Conservation (phyloP, 768 basidiomycete genomes). For the Boletellus ananiceps region DNA sequence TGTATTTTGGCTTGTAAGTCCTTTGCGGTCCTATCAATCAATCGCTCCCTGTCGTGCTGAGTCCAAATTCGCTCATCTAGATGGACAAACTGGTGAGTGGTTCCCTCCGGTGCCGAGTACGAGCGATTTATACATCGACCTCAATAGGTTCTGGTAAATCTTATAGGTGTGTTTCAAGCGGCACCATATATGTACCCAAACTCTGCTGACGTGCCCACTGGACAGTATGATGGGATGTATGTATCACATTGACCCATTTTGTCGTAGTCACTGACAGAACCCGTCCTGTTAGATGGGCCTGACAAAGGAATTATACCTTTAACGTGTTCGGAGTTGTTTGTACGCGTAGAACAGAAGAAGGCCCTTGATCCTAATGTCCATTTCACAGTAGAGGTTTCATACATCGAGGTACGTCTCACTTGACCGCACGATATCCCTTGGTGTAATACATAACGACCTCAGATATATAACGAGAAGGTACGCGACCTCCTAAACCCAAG, state of each 20-base stretch:
- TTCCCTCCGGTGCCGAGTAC: conserved; percentile 1
- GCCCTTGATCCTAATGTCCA: conserved; percentile 60
- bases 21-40: conserved; percentile 2
- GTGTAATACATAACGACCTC: neutral
- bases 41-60: neutral
- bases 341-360: conserved; percentile 66
- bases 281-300: conserved; percentile 60
- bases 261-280: conserved; percentile 3
- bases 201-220: conserved; percentile 7
- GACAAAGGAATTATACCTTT: conserved; percentile 98
- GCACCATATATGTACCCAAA: neutral
- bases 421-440: neutral
- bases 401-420: conserved; percentile 69
- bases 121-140: conserved; percentile 4
- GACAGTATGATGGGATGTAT: conserved; percentile 92
- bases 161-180: conserved; percentile 59
- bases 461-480: conserved; percentile 98
- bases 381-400: conserved; percentile 96
- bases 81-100: conserved; percentile 81
- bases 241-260: conserved; percentile 31
- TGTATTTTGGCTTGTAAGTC: conserved; percentile 97
- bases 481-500: conserved; percentile 96
- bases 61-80: conserved; percentile 22
- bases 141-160: conserved; percentile 82
- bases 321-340: conserved; percentile 90